These are phyloP conservation scores for Pichiaceae sp. DNA, from an alignment of 1,139 yeast species.

Conservation along the genomic window DNA sequence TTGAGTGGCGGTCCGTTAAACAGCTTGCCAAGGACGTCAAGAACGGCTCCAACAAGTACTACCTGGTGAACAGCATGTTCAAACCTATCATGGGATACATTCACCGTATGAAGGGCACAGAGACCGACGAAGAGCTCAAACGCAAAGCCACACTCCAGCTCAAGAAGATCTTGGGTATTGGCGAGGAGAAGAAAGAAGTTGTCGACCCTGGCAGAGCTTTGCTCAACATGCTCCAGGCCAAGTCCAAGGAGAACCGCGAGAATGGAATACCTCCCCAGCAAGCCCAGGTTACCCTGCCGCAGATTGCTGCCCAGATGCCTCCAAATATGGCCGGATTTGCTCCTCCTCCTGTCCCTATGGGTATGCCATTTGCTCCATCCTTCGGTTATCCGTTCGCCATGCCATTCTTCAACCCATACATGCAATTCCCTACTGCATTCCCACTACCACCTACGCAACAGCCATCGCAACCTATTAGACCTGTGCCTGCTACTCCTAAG, in stretches of 20 bases:
- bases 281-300: conserved; percentile 8
- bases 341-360: conserved; percentile 15
- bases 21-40: conserved; percentile 24
- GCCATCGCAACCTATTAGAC: background rate
- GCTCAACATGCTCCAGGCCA: conserved; percentile 53
- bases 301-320: conserved; percentile 9
- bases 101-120: conserved; percentile 31
- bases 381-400: conserved; percentile 12
- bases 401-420: conserved; percentile 24
- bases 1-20: conserved; percentile 55
- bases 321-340: background rate
- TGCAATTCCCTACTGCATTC: conserved; percentile 1
- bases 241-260: conserved; percentile 18
- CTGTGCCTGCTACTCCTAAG: background rate
- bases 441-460: conserved; percentile 2
- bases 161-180: conserved; percentile 55
- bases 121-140: conserved; percentile 48
- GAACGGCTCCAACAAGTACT: conserved; percentile 35
- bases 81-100: conserved; percentile 55
- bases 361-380: conserved; percentile 5
- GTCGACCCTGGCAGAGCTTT: conserved; percentile 72
- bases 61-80: conserved; percentile 51
- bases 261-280: conserved; percentile 18
- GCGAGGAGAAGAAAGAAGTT: conserved; percentile 23
- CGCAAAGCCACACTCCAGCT: conserved; percentile 52